Percentiles rank a stretch among this genome's conserved stretches.
phyloP scores from a whole-genome alignment of 305 asterid genomes.

The Galium porrigens region DNA sequence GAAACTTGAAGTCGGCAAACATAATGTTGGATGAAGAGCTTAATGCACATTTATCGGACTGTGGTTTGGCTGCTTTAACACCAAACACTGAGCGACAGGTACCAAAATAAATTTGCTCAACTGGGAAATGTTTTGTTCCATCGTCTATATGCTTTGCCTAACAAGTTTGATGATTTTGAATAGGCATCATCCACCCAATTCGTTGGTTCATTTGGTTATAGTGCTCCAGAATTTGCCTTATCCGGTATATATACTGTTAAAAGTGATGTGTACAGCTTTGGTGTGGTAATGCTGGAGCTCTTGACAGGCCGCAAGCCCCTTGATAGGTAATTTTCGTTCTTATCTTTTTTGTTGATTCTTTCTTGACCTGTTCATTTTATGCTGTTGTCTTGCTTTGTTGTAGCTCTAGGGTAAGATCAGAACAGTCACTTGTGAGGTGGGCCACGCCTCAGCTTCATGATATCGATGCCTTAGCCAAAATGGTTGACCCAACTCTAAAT shows the following conservation, averaged over 20 bases:
- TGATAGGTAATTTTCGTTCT: constrained; percentile 45
- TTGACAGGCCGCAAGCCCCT: constrained; percentile 96
- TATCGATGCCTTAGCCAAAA: constrained; percentile 84
- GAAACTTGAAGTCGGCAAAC: constrained; percentile 88
- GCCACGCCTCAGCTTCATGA: constrained; percentile 96
- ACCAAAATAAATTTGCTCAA: constrained; percentile 7
- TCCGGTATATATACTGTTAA: constrained; percentile 86
- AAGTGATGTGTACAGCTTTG: constrained; percentile 90
- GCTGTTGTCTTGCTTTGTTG: constrained; percentile 5
- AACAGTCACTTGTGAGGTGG: constrained; percentile 96
- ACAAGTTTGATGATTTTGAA: constrained; percentile 15
- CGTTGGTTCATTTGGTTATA: constrained; percentile 81
- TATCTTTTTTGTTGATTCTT: not conserved
- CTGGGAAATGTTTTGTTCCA: not conserved
- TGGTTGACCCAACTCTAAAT: constrained; percentile 79
- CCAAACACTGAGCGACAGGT: constrained; percentile 90
- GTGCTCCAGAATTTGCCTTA: constrained; percentile 87
- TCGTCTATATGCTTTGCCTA: not conserved
- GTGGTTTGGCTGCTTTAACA: constrained; percentile 71
- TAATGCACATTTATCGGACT: constrained; percentile 88
- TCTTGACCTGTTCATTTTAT: not conserved
- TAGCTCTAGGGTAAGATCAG: constrained; percentile 75
- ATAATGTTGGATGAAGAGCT: constrained; percentile 82
- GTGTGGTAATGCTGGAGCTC: constrained; percentile 93
- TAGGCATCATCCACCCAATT: constrained; percentile 70